Base-by-base conservation (phyloP, 2,329 filamentous ascomycete species). In the Exophiala alcalophila region DNA sequence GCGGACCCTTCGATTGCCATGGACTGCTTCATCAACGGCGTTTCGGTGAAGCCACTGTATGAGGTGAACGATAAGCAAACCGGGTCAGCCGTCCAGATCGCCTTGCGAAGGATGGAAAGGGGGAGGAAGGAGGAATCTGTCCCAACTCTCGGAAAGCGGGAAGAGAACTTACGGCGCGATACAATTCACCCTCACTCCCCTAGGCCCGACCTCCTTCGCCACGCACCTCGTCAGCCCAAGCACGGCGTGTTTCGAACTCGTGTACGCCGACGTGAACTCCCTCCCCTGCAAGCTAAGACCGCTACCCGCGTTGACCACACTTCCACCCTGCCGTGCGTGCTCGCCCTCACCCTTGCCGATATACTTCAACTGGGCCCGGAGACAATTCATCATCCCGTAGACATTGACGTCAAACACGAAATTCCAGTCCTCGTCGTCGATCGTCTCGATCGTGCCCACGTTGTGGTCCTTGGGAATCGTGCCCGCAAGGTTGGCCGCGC, bases 191-290 rank as follows among this genome's bases (percentile, higher is more conserved):
- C 65, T 52, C 16, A 68, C 64, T 4, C 57, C 58, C 5, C 51
- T 52, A 6, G 51, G 41, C 0, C 59, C 63, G 7, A 55, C 58
- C 45, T 65, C 63, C 14, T 54, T 59, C 4, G 64, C 58, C 3
- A 59, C 63, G 43, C 57, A 53, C 34, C 70, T 64, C 0, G 77
- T 80, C 70, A 81, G 70, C 15, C 71, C 74, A 35, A 80, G 72
- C 2, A 80, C 69, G 0, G 76, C 77, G 10, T 76, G 70, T 33
- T 81, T 81, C 3, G 74, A 78, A 0, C 71, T 73, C 40, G 49
- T 53, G 21, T 55, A 55, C 4, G 50, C 47, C 66, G 63, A 61
- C 53, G 65, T 67, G 12, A 62, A 58, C 1, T 61, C 59, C 8
- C 62, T 52, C 0, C 60, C 57, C 24, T 51, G 54, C 26, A 65